Evolutionary conservation across 176 grass and related monocot genomes (phyloP).

Genomic region (Poa pratensis): DNA sequence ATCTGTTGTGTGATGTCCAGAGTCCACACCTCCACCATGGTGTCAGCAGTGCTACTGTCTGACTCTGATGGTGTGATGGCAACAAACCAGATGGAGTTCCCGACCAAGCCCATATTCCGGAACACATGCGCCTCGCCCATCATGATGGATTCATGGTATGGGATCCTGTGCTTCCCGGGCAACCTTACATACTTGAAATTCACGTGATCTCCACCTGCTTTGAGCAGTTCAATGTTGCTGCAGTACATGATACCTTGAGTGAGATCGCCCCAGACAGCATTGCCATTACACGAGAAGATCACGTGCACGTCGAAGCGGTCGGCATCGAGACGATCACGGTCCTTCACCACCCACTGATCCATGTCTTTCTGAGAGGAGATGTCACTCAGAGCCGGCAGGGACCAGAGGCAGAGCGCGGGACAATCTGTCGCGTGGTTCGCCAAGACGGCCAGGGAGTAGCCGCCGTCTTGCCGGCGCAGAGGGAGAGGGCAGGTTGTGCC

Average conservation of each 20-base stretch:
- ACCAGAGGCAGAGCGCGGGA: neutral
- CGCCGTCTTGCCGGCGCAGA: neutral
- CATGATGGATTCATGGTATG: neutral
- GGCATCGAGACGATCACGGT: neutral
- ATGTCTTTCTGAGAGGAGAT: neutral
- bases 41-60: too few relatives aligned
- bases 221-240: neutral
- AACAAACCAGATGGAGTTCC: constrained; percentile 30
- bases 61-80: neutral
- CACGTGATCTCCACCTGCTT: neutral
- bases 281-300: neutral
- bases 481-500: neutral
- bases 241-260: neutral
- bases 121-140: neutral
- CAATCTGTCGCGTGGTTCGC: neutral
- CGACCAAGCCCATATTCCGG: neutral
- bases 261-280: constrained; percentile 19
- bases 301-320: neutral
- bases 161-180: neutral
- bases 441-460: neutral
- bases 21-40: neutral
- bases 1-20: neutral
- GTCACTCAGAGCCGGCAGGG: neutral
- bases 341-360: neutral
- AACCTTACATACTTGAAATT: neutral